Percentiles rank a stretch among this genome's conserved stretches.
Conservation (phyloP, 768 basidiomycete genomes). For the Termitomyces sp. region DNA sequence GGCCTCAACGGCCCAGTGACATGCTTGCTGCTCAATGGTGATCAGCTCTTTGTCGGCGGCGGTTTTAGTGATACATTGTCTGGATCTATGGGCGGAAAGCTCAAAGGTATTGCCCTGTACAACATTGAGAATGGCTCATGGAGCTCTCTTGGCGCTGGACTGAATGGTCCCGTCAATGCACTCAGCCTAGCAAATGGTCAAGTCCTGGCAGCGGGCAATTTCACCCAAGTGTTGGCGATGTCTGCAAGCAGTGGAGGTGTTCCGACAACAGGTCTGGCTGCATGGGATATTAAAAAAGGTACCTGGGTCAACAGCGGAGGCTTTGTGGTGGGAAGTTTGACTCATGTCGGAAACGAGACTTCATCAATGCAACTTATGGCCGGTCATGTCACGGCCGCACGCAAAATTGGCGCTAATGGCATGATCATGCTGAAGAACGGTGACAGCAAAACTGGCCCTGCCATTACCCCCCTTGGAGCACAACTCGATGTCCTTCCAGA, state of each 20-base stretch:
- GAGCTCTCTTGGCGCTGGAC: constrained; percentile 64
- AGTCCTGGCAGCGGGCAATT: constrained; percentile 72
- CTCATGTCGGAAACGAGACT: constrained; percentile 66
- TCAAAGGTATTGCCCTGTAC: constrained; percentile 67
- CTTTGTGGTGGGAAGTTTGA: constrained; percentile 65
- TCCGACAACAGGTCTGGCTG: constrained; percentile 60
- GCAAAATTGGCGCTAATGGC: constrained; percentile 70
- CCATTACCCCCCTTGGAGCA: constrained; percentile 56
- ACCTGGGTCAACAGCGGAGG: constrained; percentile 75
- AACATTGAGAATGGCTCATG: constrained; percentile 62
- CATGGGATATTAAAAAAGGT: constrained; percentile 57
- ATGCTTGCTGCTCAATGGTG: constrained; percentile 56
- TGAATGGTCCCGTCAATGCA: constrained; percentile 69
- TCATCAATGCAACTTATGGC: constrained; percentile 59
- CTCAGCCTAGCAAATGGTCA: constrained; percentile 46
- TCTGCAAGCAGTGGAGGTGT: constrained; percentile 28
- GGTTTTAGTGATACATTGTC: constrained; percentile 68
- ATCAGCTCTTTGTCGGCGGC: constrained; percentile 82
- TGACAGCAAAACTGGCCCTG: constrained; percentile 40
- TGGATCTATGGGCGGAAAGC: constrained; percentile 43
- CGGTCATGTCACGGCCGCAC: constrained; percentile 54
- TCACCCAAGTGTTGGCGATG: constrained; percentile 43
- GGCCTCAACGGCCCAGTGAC: constrained; percentile 82
- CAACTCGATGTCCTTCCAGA: constrained; percentile 41
- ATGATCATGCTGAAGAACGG: constrained; percentile 76